A percentile compares a stretch with the other conserved stretches of the same genome.
These are phyloP conservation scores for Aegilops bicornis DNA, from an alignment of 176 grass and related monocot species.

Conservation along the genomic window DNA sequence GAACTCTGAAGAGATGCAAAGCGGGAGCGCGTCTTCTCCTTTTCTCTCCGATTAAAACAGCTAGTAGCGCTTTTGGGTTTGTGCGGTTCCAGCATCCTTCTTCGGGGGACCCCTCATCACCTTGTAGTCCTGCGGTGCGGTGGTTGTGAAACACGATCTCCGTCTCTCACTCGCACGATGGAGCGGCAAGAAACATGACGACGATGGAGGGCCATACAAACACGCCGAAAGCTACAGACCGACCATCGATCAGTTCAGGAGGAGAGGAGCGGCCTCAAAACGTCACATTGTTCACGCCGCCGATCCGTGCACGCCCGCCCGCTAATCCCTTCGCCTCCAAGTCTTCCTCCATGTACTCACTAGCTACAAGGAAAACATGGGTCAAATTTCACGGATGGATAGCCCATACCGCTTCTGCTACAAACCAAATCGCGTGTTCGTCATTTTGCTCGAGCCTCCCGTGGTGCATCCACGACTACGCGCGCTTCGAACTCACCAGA, in stretches of 20 bases:
- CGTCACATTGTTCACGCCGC: constrained; percentile 16
- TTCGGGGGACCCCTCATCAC: not conserved
- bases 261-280: not conserved
- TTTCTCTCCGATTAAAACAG: not conserved
- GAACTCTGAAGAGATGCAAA: not conserved
- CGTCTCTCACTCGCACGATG: not conserved
- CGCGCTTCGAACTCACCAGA: no score
- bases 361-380: not conserved
- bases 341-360: not conserved
- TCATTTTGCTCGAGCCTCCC: not conserved
- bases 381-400: not conserved
- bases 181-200: constrained; percentile 11
- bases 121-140: not conserved
- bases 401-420: not conserved
- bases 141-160: constrained; percentile 1
- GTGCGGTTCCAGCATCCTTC: not conserved
- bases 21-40: not conserved
- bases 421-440: not conserved
- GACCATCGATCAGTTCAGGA: not conserved
- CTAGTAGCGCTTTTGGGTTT: not conserved
- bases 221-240: not conserved
- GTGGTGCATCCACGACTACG: no score
- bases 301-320: not conserved
- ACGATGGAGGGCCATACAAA: not conserved
- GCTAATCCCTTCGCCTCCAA: not conserved